phyloP scores from a whole-genome alignment of 2,329 filamentous ascomycete genomes.

The Massarina eburnea region DNA sequence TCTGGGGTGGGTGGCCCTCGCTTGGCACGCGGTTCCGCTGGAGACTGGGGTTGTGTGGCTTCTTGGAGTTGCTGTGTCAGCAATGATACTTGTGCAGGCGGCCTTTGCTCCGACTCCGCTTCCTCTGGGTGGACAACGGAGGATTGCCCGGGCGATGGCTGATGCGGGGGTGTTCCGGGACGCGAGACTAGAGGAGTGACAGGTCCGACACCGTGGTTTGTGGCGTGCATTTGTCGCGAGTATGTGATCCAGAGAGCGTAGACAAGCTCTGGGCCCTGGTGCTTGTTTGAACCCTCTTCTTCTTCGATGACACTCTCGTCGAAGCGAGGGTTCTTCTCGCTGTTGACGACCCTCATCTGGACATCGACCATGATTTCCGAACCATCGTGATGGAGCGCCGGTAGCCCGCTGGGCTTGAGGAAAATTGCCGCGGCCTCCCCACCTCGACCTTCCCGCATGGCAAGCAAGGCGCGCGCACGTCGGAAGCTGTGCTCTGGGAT shows the following conservation, averaged over 20 bases:
- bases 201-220: conserved; percentile 62
- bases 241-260: conserved; percentile 98
- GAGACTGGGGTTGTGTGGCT: conserved; percentile 50
- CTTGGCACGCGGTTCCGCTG: conserved; percentile 38
- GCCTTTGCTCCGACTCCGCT: conserved; percentile 36
- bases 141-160: conserved; percentile 76
- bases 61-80: conserved; percentile 55
- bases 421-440: conserved; percentile 76
- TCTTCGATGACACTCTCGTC: conserved; percentile 68
- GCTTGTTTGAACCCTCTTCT: conserved; percentile 50
- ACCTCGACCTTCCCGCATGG: conserved; percentile 77
- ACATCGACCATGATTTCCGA: conserved; percentile 91
- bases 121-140: conserved; percentile 41
- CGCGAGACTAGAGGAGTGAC: conserved; percentile 67
- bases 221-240: conserved; percentile 84
- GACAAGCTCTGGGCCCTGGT: conserved; percentile 67
- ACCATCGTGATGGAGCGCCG: conserved; percentile 86
- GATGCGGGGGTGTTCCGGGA: conserved; percentile 70
- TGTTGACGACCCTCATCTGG: conserved; percentile 94
- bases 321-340: conserved; percentile 58
- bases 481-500: conserved; percentile 96
- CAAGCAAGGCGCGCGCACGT: conserved; percentile 80
- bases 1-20: conserved; percentile 12
- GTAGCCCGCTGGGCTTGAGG: conserved; percentile 78
- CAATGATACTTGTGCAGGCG: conserved; percentile 47